Base-by-base conservation (phyloP, 1,284 basidiomycete species). In the Stereum hirsutum region DNA sequence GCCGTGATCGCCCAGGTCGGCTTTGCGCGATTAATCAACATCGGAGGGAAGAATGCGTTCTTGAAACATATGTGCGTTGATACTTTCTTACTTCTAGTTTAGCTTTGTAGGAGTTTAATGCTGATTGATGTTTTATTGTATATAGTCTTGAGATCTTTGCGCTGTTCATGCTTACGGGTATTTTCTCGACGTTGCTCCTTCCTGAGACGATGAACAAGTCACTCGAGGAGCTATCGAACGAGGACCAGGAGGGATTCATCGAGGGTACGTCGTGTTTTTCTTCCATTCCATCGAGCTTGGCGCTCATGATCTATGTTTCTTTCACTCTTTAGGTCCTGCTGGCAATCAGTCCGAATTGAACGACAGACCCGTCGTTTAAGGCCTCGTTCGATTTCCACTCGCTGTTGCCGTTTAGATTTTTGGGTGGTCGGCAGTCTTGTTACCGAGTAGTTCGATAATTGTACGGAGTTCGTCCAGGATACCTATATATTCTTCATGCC, bases 1-100 rank as follows among this genome's bases (percentile, higher is more conserved):
- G 89, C 89, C 42, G 85, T 93, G 57, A 63, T 91, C 38, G 81
- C 86, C 3, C 86, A 90, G 62, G 78, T 89, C 50, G 86, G 78
- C 35, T 89, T 91, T 61, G 74, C 78, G 25, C 74, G 73, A 45
- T 61, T 90, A 39, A 75, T 72, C 60, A 69, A 87, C 58, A 82
- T 82, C 40, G 78, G 77, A 39, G 83, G 82, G 21, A 60, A 66
- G 11, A 74, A 72, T 56, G 54, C 62, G 34, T 84, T 78, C 56
- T 65, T 85, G 44, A 68, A 74, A 51, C 79, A 81, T 55, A 77
- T 81, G 76, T 80, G 49, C 42, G 73, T 65, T 12, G 27, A 14
- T 32, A 30, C 26, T 23, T 27, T 14, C 39, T 32, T 12, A 11
- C 4, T 5, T 24, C 10, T 20, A 11, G 15, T 31, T 4, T 24